Base-by-base conservation (phyloP, 2,329 filamentous ascomycete genomes). In the Clarireedia homoeocarpa region DNA sequence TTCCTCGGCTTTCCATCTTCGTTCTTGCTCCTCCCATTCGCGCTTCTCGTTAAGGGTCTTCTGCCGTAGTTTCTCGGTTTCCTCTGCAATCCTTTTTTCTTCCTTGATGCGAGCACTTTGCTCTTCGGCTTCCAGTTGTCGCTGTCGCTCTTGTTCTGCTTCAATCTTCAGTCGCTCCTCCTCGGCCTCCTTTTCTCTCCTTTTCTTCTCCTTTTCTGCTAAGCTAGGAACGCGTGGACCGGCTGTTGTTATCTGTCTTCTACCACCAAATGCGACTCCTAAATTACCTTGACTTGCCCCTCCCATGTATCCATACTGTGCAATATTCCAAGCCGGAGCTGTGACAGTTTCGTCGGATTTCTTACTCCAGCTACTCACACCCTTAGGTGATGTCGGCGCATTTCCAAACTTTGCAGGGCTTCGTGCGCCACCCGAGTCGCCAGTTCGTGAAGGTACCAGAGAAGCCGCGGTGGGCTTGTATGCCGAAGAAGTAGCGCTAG, bases 281-380 rank as follows among this genome's bases (percentile, higher is more conserved):
- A 96, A 84, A 65, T 95, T 97, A 3, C 90, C 92, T 71, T 99
- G 94, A 67, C 89, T 96, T 26, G 94, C 94, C 49, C 94, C 94
- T 57, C 94, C 94, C 87, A 97, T 94, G 72, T 96, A 99, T 6
- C 94, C 91, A 69, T 99, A 99, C 70, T 99, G 94, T 56, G 91
- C 88, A 64, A 97, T 97, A 69, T 97, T 99, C 94, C 94, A 99
- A 1, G 94, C 94, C 0, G 94, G 94, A 26, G 85, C 79, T 1
- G 91, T 96, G 46, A 79, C 80, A 15, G 82, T 82, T 71, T 96
- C 88, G 63, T 96, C 89, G 55, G 82, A 80, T 71, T 81, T 89
- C 70, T 84, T 95, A 71, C 89, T 95, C 94, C 94, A 97, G 72
- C 84, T 95, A 69, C 88, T 96, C 59, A 92, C 82, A 1, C 76